Evolutionary conservation across 2,329 filamentous ascomycete species (phyloP).

Genomic region (Magnaporthiopsis incrustans): DNA sequence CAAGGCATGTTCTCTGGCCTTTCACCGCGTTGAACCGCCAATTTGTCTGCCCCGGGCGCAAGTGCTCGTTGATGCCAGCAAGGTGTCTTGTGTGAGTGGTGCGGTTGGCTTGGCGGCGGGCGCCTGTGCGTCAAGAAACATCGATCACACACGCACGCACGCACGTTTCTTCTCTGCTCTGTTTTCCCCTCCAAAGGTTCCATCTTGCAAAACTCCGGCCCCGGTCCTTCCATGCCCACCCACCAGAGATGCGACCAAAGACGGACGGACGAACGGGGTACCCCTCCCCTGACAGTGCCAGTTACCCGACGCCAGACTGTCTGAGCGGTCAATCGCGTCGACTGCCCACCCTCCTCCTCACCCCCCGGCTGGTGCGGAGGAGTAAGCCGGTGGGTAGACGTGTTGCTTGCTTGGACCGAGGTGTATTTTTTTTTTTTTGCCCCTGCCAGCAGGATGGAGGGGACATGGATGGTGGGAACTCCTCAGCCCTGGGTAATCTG

Average conservation of each 20-base stretch:
- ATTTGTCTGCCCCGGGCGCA: neutral
- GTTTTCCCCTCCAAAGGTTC: neutral
- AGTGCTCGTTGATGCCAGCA: neutral
- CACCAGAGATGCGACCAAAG: constrained; percentile 1
- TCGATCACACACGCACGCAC: neutral
- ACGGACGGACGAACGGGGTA: neutral
- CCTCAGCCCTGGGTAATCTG: too few relatives aligned
- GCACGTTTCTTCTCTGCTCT: neutral
- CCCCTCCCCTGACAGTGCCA: neutral
- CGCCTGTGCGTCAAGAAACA: neutral
- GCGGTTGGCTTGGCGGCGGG: neutral
- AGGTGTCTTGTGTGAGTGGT: neutral
- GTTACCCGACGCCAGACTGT: neutral
- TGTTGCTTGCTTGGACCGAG: neutral
- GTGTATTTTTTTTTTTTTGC: neutral
- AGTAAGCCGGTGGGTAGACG: neutral
- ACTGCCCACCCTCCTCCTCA: neutral
- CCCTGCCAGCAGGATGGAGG: too few relatives aligned
- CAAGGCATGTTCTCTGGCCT: neutral
- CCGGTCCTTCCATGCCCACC: neutral
- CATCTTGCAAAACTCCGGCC: neutral
- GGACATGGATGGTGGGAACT: too few relatives aligned
- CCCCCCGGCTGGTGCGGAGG: neutral
- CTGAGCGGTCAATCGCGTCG: neutral
- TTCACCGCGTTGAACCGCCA: too few relatives aligned